Base-by-base conservation (phyloP, 768 basidiomycete genomes). In the Boletus insuetus region DNA sequence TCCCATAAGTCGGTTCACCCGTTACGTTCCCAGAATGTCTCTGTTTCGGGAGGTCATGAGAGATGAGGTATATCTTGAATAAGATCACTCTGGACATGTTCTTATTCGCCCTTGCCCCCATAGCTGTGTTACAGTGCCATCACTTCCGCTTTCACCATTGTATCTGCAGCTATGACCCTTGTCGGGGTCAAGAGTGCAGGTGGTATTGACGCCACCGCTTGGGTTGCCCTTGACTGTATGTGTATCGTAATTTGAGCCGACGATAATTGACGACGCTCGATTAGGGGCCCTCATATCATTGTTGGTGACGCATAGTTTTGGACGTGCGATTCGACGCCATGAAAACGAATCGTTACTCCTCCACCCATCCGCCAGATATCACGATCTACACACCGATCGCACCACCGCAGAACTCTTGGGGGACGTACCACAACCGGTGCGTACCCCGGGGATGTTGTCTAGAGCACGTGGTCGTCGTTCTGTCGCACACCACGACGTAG, bases 191-290 rank as follows among this genome's bases (percentile, higher is more conserved):
- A 76, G 55, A 70, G 77, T 51, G 69, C 75, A 40, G 75, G 76
- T 40, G 70, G 75, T 3, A 70, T 83, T 32, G 75, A 74, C 29
- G 71, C 80, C 16, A 73, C 74, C 8, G 73, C 75, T 17, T 87
- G 84, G 84, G 74, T 84, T 53, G 69, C 70, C 11, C 51, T 83
- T 17, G 81, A 82, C 59, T 86, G 85, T 84, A 64, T 58, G 80
- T 66, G 34, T 2, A 49, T 51, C 37, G 24, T 39, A 42, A 16
- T 42, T 17, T 22, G 51, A 10, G 38, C 39, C 8, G 17, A 59
- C 40, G 53, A 31, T 54, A 50, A 50, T 10, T 61, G 34, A 58
- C 61, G 34, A 58, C 61, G 42, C 56, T 26, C n/a, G 26, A 29
- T 16, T 12, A 49, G 53, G 53, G 47, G 46, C 34, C 14, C 14